Percentiles rank a stretch among this genome's conserved stretches.
These are phyloP conservation scores for Cladosporium sp. DNA, from an alignment of 2,329 filamentous ascomycete species.

Conservation along the genomic window DNA sequence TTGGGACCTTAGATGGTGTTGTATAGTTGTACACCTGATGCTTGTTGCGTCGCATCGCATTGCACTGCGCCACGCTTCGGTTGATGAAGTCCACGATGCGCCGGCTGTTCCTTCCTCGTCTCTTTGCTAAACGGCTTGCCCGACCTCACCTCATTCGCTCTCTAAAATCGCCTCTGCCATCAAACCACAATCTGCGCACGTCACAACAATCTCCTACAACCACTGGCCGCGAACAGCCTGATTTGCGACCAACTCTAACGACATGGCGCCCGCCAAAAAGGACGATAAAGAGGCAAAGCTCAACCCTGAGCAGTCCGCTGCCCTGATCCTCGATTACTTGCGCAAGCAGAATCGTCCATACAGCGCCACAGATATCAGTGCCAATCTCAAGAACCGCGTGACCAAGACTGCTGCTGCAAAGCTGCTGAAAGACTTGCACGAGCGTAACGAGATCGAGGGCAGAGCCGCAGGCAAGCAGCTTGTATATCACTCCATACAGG, in stretches of 20 bases:
- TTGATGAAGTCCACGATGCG: neutral
- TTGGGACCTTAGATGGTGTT: slow-evolving; percentile 59
- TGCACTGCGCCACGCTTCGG: neutral
- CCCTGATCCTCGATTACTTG: slow-evolving; percentile 35
- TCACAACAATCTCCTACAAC: neutral
- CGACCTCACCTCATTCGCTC: neutral
- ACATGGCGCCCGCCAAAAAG: slow-evolving; percentile 37
- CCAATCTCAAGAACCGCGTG: slow-evolving; percentile 38
- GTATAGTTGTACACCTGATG: neutral
- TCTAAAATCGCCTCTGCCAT: neutral
- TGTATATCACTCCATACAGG: slow-evolving; percentile 59
- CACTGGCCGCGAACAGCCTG: neutral
- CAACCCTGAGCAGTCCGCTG: slow-evolving; percentile 33
- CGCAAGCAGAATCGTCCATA: slow-evolving; percentile 37
- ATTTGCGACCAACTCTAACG: neutral
- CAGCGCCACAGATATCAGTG: slow-evolving; percentile 38
- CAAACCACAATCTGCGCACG: neutral
- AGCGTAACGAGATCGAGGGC: slow-evolving; percentile 59
- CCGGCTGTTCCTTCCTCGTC: slow-evolving; percentile 11
- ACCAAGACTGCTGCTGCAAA: slow-evolving; percentile 57
- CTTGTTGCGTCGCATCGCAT: neutral
- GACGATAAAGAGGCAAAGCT: slow-evolving; percentile 33
- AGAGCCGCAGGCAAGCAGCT: slow-evolving; percentile 60
- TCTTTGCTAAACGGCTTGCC: neutral
- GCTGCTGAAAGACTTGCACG: slow-evolving; percentile 62